Evolutionary conservation across 225 moss, liverwort and hornwort genomes (phyloP), one percentile per base, ranked within the genome.

Genomic region (Climacium dendroides): DNA sequence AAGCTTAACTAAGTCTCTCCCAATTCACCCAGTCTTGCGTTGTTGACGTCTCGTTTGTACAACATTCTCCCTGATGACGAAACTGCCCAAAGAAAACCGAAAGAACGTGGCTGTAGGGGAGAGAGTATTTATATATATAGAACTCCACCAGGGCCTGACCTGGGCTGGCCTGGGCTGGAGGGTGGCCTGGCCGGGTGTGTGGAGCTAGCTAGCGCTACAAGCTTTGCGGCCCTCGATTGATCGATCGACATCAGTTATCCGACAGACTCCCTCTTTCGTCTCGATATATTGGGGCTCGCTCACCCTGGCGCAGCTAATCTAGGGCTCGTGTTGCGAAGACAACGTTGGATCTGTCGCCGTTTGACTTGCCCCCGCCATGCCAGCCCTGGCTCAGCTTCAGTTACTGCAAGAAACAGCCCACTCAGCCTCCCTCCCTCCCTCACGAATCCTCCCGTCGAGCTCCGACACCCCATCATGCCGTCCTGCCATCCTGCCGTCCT

Each of bases 401-500:
- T 75, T 82, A 11, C 76, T 86, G 87, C 87, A 82, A 89, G 45
- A 18, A 39, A 18, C 78, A n/a, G n/a, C 54, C 65, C 41, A 35
- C 41, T 64, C 47, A 69, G 35, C 9, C 47, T 45, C 41, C 37
- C 45, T 63, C 28, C 20, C 78, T 57, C 52, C 8, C 83, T 90
- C 91, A 88, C 83, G 67, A 83, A 85, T 74, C 80, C 70, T 52
- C 58, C 48, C 67, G 45, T 83, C 86, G 71, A 41, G 78, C 88
- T 86, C 88, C 86, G 84, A 88, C 92, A 87, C 67, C 71, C 71
- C 91, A 83, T 70, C 84, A 92, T 88, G 92, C 80, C 79, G 87
- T 59, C 86, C n/a, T 69, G 79, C 80, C 54, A 45, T 9, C 35
- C 76, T 77, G 78, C 78, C 57, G 20, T 29, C 41, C 52, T 25